These are phyloP conservation scores for Trametes maxima DNA, from an alignment of 768 basidiomycete species.

Conservation along the genomic window DNA sequence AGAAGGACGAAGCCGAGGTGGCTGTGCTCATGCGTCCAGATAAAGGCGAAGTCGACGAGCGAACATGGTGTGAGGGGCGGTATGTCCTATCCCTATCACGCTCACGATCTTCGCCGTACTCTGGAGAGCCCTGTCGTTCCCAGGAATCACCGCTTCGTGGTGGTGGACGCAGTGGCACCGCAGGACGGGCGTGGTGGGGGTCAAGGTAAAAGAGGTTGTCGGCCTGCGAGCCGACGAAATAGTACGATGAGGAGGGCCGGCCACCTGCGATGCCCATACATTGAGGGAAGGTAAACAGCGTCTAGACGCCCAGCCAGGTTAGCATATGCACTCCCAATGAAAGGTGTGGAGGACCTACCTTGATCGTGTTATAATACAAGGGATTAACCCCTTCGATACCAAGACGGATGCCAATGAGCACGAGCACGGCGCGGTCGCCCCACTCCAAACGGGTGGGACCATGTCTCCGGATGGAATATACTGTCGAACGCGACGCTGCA, in stretches of 20 bases:
- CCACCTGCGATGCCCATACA: constrained; percentile 97
- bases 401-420: constrained; percentile 83
- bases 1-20: constrained; percentile 40
- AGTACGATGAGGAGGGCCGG: constrained; percentile 95
- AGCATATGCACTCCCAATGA: neutral
- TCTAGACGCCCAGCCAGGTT: constrained; percentile 43
- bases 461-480: constrained; percentile 21
- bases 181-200: constrained; percentile 76
- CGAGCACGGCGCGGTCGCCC: constrained; percentile 84
- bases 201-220: constrained; percentile 85
- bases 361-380: constrained; percentile 87
- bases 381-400: constrained; percentile 95
- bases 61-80: constrained; percentile 28
- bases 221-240: constrained; percentile 92
- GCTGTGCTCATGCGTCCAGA: constrained; percentile 30
- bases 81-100: constrained; percentile 21
- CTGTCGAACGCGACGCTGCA: constrained; percentile 57
- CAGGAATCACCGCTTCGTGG: constrained; percentile 29
- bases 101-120: constrained; percentile 28
- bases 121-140: constrained; percentile 30
- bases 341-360: constrained; percentile 43
- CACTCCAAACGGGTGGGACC: constrained; percentile 43
- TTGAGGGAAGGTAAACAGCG: constrained; percentile 90
- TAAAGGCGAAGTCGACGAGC: constrained; percentile 32
- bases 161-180: constrained; percentile 67